Percentiles rank a stretch among this genome's conserved stretches.
phyloP scores from a whole-genome alignment of 2,329 filamentous ascomycete genomes.

The Leptographium lundbergii region DNA sequence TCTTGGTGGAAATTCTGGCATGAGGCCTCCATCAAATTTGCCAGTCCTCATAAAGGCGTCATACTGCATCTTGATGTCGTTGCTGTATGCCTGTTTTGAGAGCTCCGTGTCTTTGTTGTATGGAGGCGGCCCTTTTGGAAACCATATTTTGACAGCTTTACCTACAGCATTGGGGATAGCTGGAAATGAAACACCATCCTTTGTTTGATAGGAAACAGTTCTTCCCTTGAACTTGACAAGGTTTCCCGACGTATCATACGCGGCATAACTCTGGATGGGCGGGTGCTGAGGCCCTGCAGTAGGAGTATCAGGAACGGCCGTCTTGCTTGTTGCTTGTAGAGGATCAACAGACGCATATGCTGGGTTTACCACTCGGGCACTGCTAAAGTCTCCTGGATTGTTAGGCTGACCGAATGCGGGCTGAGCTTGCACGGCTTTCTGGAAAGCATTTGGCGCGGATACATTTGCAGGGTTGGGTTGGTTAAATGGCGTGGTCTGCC shows the following conservation, averaged over 20 bases:
- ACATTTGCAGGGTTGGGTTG: neutral
- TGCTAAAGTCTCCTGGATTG: slow-evolving; percentile 4
- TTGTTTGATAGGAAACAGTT: slow-evolving; percentile 25
- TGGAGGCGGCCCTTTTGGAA: slow-evolving; percentile 54
- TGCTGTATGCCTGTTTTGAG: slow-evolving; percentile 36
- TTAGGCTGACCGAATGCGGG: slow-evolving; percentile 5
- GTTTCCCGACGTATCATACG: slow-evolving; percentile 12
- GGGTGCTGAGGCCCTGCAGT: slow-evolving; percentile 18
- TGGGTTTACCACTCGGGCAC: neutral
- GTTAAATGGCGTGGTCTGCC: neutral
- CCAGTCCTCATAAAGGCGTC: slow-evolving; percentile 51
- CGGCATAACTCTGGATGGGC: slow-evolving; percentile 16
- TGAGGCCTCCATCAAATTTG: slow-evolving; percentile 53
- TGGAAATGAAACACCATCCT: slow-evolving; percentile 20
- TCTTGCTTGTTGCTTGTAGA: neutral
- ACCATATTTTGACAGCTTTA: slow-evolving; percentile 50
- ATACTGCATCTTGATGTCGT: slow-evolving; percentile 42
- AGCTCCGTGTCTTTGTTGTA: slow-evolving; percentile 52
- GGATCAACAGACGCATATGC: neutral
- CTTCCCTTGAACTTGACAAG: slow-evolving; percentile 21
- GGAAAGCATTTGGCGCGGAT: slow-evolving; percentile 4
- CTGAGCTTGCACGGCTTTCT: neutral
- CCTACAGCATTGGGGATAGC: slow-evolving; percentile 2
- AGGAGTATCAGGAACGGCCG: slow-evolving; percentile 2
- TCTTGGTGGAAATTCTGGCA: slow-evolving; percentile 69